Evolutionary conservation across 352 stramenopile genomes (phyloP), one percentile per base, ranked within the genome.

Genomic region (Phytophthora cajani): DNA sequence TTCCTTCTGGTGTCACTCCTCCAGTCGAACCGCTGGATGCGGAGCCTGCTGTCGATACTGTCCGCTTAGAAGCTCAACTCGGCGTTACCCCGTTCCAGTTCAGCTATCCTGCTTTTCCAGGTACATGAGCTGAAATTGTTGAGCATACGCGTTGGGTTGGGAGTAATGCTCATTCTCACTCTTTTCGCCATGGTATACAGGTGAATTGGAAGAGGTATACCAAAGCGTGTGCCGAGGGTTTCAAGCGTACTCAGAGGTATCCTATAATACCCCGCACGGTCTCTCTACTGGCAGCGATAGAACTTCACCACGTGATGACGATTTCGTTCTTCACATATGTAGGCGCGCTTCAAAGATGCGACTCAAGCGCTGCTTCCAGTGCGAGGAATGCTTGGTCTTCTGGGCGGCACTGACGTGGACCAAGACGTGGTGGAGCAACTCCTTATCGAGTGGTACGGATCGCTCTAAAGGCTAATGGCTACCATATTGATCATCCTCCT

Each of bases 391-490:
- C 72, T 90, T 36, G 69, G 77, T n/a, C 62, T 93, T n/a, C 80
- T 96, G 32, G 87, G 89, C 27, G 87, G 85, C 46, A 93, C 87
- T 4, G 71, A 69, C 14, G 79, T 93, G 19, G 80, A 94, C 66
- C 82, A 92, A 49, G 89, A 95, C 52, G 67, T 96, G 14, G 58
- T 93, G 8, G 84, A 95, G 1, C 64, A 94, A 54, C 77, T 96
- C 0, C 76, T 95, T 16, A 81, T 95, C 14, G 89, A 96, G 54
- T 90, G 85, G 89, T 96, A 74, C 46, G n/a, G 30, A 50, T 25
- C 23, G 23, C 53, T 38, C 21, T 44, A 25, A 6, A 51, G 21
- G 44, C 56, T 44, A 25, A 6, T 47, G 17, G 38, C 56, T 51
- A 16, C 11, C n/a, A 40, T 38, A 19, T 44, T 23, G 12, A 9